Percentiles rank a stretch among this genome's conserved stretches.
Conservation (phyloP, 2,329 filamentous ascomycete genomes). For the Ophiocordyceps unilateralis region DNA sequence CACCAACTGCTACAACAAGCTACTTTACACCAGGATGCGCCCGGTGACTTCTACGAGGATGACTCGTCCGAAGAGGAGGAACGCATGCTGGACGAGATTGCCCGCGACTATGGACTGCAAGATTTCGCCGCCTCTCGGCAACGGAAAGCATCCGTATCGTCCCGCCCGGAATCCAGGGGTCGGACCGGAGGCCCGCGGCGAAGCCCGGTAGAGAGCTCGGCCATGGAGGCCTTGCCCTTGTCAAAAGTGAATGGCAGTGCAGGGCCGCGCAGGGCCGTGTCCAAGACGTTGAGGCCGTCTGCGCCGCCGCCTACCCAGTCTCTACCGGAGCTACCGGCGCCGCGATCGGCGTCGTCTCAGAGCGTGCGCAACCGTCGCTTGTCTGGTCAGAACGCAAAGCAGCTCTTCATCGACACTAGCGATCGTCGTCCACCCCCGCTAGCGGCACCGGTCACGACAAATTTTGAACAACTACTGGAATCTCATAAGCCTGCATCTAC, state of each 20-base stretch:
- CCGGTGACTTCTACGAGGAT: constrained; percentile 45
- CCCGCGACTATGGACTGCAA: constrained; percentile 63
- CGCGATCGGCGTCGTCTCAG: constrained; percentile 15
- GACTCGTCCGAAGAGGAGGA: constrained; percentile 57
- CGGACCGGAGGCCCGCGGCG: constrained; percentile 67
- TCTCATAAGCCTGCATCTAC: not conserved
- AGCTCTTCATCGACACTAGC: constrained; percentile 74
- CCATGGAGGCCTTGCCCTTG: constrained; percentile 30
- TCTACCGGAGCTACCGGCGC: constrained; percentile 24
- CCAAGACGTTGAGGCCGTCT: constrained; percentile 9
- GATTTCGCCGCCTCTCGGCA: constrained; percentile 49
- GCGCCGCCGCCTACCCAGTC: constrained; percentile 32
- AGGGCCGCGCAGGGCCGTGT: constrained; percentile 6
- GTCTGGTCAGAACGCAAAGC: constrained; percentile 64
- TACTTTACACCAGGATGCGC: constrained; percentile 6
- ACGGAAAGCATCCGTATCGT: constrained; percentile 35
- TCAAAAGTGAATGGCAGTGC: constrained; percentile 54
- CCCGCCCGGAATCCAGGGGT: constrained; percentile 42
- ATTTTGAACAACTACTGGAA: not conserved
- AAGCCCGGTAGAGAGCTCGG: constrained; percentile 41
- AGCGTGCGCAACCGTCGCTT: constrained; percentile 60
- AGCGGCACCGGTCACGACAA: constrained; percentile 1
- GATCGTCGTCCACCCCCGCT: constrained; percentile 12
- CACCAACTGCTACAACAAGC: constrained; percentile 14
- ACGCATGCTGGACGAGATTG: constrained; percentile 73